phyloP scores from a whole-genome alignment of 2,329 filamentous ascomycete species.

The Pleomassaria siparia region DNA sequence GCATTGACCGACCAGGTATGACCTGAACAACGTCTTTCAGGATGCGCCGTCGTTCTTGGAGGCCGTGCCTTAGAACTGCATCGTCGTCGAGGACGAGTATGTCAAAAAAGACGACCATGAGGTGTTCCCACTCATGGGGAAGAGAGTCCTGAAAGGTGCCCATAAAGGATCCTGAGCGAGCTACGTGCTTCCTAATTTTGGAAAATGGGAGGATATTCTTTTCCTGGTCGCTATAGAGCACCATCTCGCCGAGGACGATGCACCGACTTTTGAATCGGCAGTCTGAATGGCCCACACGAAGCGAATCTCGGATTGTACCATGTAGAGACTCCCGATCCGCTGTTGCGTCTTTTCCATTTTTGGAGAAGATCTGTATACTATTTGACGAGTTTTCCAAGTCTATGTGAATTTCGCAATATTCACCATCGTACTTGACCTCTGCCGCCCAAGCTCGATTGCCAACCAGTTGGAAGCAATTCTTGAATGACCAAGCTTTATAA shows the following conservation, averaged over 20 bases:
- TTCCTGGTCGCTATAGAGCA: constrained; percentile 72
- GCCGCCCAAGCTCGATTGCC: constrained; percentile 65
- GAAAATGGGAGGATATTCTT: constrained; percentile 72
- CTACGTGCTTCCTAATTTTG: constrained; percentile 78
- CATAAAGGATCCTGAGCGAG: constrained; percentile 69
- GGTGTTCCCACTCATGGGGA: constrained; percentile 55
- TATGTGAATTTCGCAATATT: constrained; percentile 88
- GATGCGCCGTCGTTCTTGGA: constrained; percentile 62
- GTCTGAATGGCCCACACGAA: constrained; percentile 60
- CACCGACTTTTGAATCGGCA: constrained; percentile 66
- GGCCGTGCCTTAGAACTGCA: constrained; percentile 53
- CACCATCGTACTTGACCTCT: constrained; percentile 82
- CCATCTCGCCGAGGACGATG: constrained; percentile 81
- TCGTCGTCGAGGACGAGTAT: constrained; percentile 60
- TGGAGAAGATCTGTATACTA: constrained; percentile 81
- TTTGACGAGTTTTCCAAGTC: constrained; percentile 59
- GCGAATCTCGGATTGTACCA: constrained; percentile 62
- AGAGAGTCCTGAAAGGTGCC: constrained; percentile 69
- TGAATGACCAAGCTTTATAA: constrained; percentile 57
- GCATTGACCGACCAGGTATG: constrained; percentile 63
- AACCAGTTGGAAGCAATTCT: constrained; percentile 70
- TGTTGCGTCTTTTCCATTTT: constrained; percentile 88
- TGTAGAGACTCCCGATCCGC: constrained; percentile 66
- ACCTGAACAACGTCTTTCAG: constrained; percentile 59
- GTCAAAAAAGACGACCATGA: constrained; percentile 65